Evolutionary conservation across 345 rosid genomes (phyloP).

Genomic region (Turritis glabra): DNA sequence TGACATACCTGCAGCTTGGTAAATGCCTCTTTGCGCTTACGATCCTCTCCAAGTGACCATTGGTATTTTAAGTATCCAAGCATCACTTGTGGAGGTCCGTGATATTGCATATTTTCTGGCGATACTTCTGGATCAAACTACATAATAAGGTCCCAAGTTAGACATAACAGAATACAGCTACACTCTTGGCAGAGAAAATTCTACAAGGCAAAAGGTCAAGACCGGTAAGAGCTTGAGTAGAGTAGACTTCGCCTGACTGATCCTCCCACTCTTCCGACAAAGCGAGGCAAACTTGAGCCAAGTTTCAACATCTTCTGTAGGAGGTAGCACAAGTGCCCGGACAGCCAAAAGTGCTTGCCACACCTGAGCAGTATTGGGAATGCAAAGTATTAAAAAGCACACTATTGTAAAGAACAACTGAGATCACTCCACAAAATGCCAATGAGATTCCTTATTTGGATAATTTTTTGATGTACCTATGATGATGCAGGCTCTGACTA

Average conservation of each 20-base stretch:
- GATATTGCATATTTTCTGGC: constrained; percentile 67
- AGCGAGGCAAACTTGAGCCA: constrained; percentile 98
- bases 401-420: constrained; percentile 9
- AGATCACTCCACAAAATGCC: constrained; percentile 7
- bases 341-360: constrained; percentile 94
- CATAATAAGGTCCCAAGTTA: constrained; percentile 28
- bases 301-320: constrained; percentile 84
- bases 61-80: constrained; percentile 89
- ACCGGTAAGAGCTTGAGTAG: constrained; percentile 92
- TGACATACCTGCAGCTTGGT: constrained; percentile 70
- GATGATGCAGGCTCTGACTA: constrained; percentile 13
- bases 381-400: constrained; percentile 3
- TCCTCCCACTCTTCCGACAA: constrained; percentile 85
- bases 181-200: constrained; percentile 16
- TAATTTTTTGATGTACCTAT: neutral
- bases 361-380: constrained; percentile 53
- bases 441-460: constrained; percentile 8
- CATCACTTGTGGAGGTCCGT: constrained; percentile 97
- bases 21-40: constrained; percentile 91
- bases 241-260: constrained; percentile 96
- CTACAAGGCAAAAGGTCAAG: constrained; percentile 13
- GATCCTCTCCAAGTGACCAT: constrained; percentile 99
- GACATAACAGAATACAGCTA: constrained; percentile 18
- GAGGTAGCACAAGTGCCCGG: constrained; percentile 93
- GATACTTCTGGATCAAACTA: constrained; percentile 93